These are phyloP conservation scores for Steccherinum ochraceum DNA, from an alignment of 768 basidiomycete genomes.

Conservation along the genomic window DNA sequence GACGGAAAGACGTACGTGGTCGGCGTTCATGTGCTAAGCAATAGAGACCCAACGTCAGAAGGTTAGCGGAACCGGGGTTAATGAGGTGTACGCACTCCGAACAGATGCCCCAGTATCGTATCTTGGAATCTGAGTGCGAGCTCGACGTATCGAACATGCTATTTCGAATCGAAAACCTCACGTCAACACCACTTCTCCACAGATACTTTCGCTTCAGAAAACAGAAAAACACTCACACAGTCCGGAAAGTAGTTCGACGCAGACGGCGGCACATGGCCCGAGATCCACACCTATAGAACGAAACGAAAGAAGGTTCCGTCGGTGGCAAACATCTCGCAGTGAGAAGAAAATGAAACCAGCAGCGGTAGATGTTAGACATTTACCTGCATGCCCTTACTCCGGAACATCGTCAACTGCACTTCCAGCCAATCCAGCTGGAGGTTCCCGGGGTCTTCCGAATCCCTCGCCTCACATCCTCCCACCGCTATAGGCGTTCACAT, in stretches of 20 bases:
- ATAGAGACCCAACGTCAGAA: conserved; percentile 23
- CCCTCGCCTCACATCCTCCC: conserved; percentile 59
- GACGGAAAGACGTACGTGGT: conserved; percentile 44
- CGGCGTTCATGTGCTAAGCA: conserved; percentile 85
- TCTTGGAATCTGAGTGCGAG: conserved; percentile 81
- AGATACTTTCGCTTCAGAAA: too few relatives aligned
- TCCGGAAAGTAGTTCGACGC: conserved; percentile 76
- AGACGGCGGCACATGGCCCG: conserved; percentile 86
- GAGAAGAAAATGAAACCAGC: conserved; percentile 6
- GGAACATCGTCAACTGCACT: conserved; percentile 67
- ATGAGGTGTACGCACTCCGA: conserved; percentile 48
- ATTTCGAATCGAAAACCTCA: conserved; percentile 12
- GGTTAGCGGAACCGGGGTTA: conserved; percentile 10
- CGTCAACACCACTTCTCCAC: conserved; percentile 14
- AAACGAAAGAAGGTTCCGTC: conserved; percentile 7
- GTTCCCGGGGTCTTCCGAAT: conserved; percentile 78
- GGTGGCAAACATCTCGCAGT: conserved; percentile 4
- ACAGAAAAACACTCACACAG: conserved; percentile 51
- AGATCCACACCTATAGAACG: conserved; percentile 38
- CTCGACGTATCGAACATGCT: conserved; percentile 66
- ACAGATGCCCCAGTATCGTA: conserved; percentile 82
- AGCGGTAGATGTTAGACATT: background rate
- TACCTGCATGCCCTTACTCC: conserved; percentile 69
- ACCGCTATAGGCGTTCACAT: conserved; percentile 46
- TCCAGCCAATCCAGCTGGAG: conserved; percentile 88